Conservation (phyloP, 2,329 filamentous ascomycete species). For the Stagonosporopsis cucurbitacearum region DNA sequence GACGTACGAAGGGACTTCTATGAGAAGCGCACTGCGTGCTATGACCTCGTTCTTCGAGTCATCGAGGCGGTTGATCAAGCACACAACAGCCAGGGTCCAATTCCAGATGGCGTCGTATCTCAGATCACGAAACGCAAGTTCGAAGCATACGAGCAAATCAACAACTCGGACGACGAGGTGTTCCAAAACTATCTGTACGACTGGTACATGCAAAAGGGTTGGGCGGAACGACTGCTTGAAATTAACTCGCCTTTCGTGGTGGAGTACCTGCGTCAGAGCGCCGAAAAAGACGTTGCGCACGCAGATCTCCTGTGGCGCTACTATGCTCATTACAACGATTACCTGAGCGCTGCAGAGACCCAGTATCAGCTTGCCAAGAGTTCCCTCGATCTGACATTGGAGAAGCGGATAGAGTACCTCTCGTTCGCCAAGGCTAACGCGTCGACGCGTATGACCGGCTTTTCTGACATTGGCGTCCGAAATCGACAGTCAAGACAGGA, state of each 20-base stretch:
- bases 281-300: conserved; percentile 73
- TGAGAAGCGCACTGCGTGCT: conserved; percentile 76
- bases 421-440: conserved; percentile 92
- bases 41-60: conserved; percentile 84
- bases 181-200: conserved; percentile 98
- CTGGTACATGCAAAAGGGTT: conserved; percentile 89
- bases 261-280: conserved; percentile 81
- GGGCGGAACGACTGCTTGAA: conserved; percentile 83
- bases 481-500: conserved; percentile 80
- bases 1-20: conserved; percentile 75
- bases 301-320: conserved; percentile 94
- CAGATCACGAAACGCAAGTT: conserved; percentile 77
- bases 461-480: conserved; percentile 60
- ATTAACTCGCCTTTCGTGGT: conserved; percentile 86
- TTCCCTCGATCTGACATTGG: conserved; percentile 78
- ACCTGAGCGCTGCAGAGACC: conserved; percentile 85
- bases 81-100: conserved; percentile 71
- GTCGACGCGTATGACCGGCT: conserved; percentile 77
- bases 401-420: conserved; percentile 86
- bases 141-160: conserved; percentile 91
- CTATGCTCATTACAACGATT: conserved; percentile 82
- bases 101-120: conserved; percentile 79
- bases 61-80: conserved; percentile 78
- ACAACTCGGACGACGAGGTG: conserved; percentile 85
- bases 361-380: conserved; percentile 84